Conservation (phyloP, 345 rosid genomes). For the Salix brachista region DNA sequence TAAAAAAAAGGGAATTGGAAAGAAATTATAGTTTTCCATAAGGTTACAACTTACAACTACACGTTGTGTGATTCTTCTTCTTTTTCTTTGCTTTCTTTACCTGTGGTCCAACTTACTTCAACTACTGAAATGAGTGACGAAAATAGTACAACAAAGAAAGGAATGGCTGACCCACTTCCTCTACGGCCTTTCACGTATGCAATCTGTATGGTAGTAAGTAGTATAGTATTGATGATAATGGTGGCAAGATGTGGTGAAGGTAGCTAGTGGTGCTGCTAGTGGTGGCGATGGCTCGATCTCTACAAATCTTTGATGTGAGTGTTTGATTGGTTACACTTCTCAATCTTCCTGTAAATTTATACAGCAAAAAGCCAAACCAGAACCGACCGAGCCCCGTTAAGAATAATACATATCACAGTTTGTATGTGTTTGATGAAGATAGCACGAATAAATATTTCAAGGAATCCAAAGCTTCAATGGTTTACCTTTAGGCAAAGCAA, state of each 20-base stretch:
- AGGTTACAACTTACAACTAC: constrained; percentile 38
- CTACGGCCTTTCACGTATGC: constrained; percentile 41
- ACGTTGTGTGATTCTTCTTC: constrained; percentile 11
- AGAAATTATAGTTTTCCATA: constrained; percentile 22
- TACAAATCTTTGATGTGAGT: constrained; percentile 32
- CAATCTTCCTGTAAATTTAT: constrained; percentile 28
- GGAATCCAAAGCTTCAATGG: constrained; percentile 23
- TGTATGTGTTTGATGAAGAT: neutral
- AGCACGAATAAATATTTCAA: neutral
- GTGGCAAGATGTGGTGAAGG: neutral
- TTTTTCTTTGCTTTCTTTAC: constrained; percentile 9
- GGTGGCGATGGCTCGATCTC: constrained; percentile 32
- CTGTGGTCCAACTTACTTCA: constrained; percentile 43
- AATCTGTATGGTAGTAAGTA: constrained; percentile 48
- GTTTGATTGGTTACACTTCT: constrained; percentile 32
- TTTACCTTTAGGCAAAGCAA: constrained; percentile 31
- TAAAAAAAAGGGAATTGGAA: neutral
- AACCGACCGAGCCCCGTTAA: constrained; percentile 7
- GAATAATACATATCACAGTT: neutral
- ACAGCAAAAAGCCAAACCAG: neutral
- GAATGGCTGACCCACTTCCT: constrained; percentile 50
- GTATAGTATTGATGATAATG: constrained; percentile 16
- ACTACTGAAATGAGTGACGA: constrained; percentile 27
- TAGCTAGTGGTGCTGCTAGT: neutral
- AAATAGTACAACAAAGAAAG: constrained; percentile 37